These are phyloP conservation scores for Fraxinus baroniana DNA, from an alignment of 305 asterid species.

Conservation along the genomic window DNA sequence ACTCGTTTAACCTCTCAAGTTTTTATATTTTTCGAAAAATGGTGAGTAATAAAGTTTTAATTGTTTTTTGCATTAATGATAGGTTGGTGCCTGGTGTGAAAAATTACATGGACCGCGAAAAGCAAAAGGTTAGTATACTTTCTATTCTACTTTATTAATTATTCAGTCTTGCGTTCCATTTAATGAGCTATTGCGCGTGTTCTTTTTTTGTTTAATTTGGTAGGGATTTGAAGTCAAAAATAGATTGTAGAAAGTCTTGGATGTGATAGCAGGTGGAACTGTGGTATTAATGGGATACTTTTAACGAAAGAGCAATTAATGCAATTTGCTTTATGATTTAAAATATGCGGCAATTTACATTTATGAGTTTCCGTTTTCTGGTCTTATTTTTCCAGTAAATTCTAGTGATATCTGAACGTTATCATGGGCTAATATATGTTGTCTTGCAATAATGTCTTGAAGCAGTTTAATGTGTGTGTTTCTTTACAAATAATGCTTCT, in stretches of 20 bases:
- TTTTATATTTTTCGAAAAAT: neutral
- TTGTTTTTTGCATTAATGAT: neutral
- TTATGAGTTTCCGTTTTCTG: neutral
- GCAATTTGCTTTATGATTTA: conserved; percentile 1
- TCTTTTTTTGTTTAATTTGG: neutral
- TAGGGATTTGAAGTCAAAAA: neutral
- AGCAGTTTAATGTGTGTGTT: neutral
- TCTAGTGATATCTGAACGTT: neutral
- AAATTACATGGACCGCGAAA: conserved; percentile 75
- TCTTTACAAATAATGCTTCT: neutral
- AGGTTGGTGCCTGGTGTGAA: conserved; percentile 89
- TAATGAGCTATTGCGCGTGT: neutral
- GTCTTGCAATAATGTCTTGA: neutral
- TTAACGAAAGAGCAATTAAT: conserved; percentile 13
- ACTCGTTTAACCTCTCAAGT: neutral
- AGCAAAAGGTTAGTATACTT: conserved; percentile 58
- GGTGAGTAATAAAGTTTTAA: neutral
- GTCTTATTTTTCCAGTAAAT: neutral
- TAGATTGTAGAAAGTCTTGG: neutral
- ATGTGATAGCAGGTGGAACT: neutral
- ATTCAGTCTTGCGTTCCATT: neutral
- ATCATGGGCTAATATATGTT: neutral
- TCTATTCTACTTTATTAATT: neutral
- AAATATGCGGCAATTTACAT: neutral
- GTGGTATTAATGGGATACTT: conserved; percentile 8